phyloP scores from a whole-genome alignment of 2,329 filamentous ascomycete genomes.

The Fusarium agapanthi region DNA sequence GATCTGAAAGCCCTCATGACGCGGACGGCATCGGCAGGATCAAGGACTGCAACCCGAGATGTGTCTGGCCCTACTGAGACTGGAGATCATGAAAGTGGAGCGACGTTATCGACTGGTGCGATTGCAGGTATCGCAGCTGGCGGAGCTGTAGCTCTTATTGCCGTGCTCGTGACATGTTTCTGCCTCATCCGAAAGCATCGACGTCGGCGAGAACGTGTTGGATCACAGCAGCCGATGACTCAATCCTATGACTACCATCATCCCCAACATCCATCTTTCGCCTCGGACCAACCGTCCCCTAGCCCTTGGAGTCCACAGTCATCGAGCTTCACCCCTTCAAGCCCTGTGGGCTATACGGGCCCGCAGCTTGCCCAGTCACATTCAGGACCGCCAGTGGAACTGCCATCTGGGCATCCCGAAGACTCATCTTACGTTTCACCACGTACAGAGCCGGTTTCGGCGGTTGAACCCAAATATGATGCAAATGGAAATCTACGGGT shows the following conservation, averaged over 20 bases:
- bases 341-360: constrained; percentile 24
- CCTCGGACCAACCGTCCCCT: constrained; percentile 35
- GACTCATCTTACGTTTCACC: constrained; percentile 24
- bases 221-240: constrained; percentile 38
- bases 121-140: constrained; percentile 57
- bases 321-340: constrained; percentile 30
- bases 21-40: constrained; percentile 55
- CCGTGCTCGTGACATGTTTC: constrained; percentile 40
- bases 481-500: constrained; percentile 46
- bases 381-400: constrained; percentile 41
- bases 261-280: constrained; percentile 32
- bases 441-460: constrained; percentile 17
- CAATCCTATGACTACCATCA: constrained; percentile 38
- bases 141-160: constrained; percentile 43
- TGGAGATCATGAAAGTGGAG: background rate
- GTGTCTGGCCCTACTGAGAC: constrained; percentile 39
- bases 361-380: constrained; percentile 35
- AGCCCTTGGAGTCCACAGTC: constrained; percentile 42
- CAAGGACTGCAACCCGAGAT: constrained; percentile 60
- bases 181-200: constrained; percentile 45
- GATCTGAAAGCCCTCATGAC: constrained; percentile 65
- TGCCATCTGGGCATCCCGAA: constrained; percentile 34
- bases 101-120: constrained; percentile 49
- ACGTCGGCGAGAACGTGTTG: constrained; percentile 13
- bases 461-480: constrained; percentile 43